Evolutionary conservation across 805 yeast species (phyloP).

Genomic region (Suhomyces xylopsoci): DNA sequence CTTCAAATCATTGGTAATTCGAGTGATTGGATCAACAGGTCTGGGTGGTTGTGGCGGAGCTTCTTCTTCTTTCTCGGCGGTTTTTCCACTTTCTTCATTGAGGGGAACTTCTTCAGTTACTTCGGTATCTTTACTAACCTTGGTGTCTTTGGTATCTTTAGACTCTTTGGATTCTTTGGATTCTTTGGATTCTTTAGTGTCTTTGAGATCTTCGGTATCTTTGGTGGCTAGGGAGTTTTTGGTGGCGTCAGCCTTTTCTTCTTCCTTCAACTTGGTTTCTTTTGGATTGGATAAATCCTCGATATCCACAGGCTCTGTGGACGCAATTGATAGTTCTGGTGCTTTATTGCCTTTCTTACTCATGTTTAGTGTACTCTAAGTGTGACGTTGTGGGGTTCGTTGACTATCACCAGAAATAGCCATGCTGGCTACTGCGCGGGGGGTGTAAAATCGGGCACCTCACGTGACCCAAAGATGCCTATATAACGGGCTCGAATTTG

Average conservation of each 20-base stretch:
- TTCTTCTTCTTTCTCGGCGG: slow-evolving; percentile 5
- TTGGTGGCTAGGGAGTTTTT: background rate
- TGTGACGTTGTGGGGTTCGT: background rate
- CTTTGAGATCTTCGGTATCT: background rate
- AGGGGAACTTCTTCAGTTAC: slow-evolving; percentile 1
- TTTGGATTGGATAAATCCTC: background rate
- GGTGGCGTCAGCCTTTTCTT: background rate
- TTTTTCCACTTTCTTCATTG: slow-evolving; percentile 6
- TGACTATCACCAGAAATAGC: background rate
- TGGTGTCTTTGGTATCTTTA: background rate
- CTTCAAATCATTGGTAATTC: slow-evolving; percentile 55
- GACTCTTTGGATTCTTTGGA: background rate
- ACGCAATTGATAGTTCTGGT: background rate
- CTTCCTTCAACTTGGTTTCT: background rate
- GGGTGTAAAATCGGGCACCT: background rate
- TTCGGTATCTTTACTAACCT: background rate
- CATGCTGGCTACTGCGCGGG: background rate
- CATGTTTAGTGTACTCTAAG: background rate
- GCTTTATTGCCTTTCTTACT: background rate
- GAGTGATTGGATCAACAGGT: slow-evolving; percentile 59
- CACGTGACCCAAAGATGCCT: background rate
- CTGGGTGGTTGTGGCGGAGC: slow-evolving; percentile 46
- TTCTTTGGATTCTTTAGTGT: background rate
- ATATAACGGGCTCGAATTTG: background rate
- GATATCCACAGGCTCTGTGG: background rate